phyloP scores from a whole-genome alignment of 148 eudicot genomes.

The Gaultheria prostrata region DNA sequence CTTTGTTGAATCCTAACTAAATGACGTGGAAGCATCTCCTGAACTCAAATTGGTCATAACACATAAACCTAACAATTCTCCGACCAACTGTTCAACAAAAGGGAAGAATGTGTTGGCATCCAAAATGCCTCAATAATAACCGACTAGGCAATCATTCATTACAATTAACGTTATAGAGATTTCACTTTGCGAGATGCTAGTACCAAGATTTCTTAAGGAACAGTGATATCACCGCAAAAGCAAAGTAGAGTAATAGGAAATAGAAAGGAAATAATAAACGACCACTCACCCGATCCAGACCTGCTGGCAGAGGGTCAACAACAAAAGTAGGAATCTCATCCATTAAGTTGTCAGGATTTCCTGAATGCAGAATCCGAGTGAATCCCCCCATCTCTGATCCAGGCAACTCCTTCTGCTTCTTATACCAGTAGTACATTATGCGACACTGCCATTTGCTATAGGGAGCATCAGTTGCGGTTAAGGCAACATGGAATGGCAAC shows the following conservation, averaged over 20 bases:
- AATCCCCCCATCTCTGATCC: constrained; percentile 95
- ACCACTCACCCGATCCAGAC: constrained; percentile 82
- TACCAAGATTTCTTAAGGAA: background rate
- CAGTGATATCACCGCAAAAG: constrained; percentile 7
- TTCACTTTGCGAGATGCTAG: background rate
- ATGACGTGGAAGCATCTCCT: background rate
- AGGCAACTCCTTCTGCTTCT: constrained; percentile 63
- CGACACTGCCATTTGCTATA: constrained; percentile 98
- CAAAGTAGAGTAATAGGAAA: constrained; percentile 5
- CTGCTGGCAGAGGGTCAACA: constrained; percentile 88
- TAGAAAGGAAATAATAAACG: background rate
- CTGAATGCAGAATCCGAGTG: constrained; percentile 93
- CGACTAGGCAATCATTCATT: background rate
- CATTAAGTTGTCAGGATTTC: constrained; percentile 75
- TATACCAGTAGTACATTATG: constrained; percentile 98
- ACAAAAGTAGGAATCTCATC: constrained; percentile 89
- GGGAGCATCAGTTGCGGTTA: constrained; percentile 95
- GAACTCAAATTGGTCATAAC: background rate
- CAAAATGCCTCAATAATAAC: background rate
- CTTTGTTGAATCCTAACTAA: background rate
- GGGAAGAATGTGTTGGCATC: background rate
- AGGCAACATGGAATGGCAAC: constrained; percentile 69
- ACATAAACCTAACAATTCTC: background rate
- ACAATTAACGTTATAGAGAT: background rate
- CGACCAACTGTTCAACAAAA: background rate